Base-by-base conservation (phyloP, 306 rosid species). In the Vachellia pachyceras region DNA sequence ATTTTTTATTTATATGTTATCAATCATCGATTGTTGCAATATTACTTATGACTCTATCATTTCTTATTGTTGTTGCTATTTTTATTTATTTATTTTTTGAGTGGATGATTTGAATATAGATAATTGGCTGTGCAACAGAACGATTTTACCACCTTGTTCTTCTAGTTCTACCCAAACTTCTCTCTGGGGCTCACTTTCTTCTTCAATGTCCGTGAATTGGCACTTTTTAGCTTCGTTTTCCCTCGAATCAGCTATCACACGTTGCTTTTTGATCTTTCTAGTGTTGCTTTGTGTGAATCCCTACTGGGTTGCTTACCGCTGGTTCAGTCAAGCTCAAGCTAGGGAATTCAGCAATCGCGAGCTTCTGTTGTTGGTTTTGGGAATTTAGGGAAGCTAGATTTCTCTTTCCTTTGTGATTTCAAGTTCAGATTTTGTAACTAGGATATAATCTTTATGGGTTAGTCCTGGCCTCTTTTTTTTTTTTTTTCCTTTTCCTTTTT, bases 41-140 rank as follows among this genome's bases (percentile, higher is more conserved):
- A n/a, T 52, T 87, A 49, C 47, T 71, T 25, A 54, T 63, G 76
- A 73, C 71, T 78, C 13, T 36, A 20, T 87, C 73, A 29, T 73
- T 58, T 54, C 22, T 69, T 23, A 17, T 14, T 69, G 4, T 76
- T 42, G n/a, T n/a, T n/a, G n/a, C n/a, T n/a, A n/a, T n/a, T n/a
- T n/a, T n/a, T n/a, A n/a, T n/a, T n/a, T n/a, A n/a, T 50, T 52
- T 52, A n/a, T n/a, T 17, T 52, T 18, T 79, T 77, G 67, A 83
- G 88, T 89, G 92, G 95, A 88, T 82, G 80, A 80, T 79, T 80
- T 66, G 80, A 82, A 88, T 78, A 84, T 80, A 84, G 94, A 91
- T 86, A 84, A 91, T 91, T 90, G 88, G 80, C 85, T 78, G 47
- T 50, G 18, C 58, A 44, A 23, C 45, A 45, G 77, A 77, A 81